Base-by-base conservation (phyloP, 2,329 filamentous ascomycete species). In the Xylaria sp. region DNA sequence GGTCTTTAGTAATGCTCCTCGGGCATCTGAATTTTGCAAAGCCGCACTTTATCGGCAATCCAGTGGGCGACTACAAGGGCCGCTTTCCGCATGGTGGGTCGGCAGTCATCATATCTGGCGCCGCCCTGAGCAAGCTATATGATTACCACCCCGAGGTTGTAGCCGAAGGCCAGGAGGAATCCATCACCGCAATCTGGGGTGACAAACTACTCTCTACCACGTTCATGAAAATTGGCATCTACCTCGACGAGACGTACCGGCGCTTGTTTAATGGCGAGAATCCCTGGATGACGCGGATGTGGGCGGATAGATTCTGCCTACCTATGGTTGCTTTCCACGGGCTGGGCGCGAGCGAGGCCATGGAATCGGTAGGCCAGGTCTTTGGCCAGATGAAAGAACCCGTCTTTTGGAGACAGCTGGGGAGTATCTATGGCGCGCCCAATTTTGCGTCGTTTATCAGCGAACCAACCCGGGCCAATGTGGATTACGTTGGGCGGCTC, bases 71-170 rank as follows among this genome's bases (percentile, higher is more conserved):
- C 63, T 84, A 78, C 69, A 77, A 75, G 54, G 76, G 72, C 2
- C 74, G 81, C 34, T 85, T 85, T 56, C 81, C 79, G 2, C 81
- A 85, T 56, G 81, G 82, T 37, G 81, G 81, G 3, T 84, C 81
- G 17, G 79, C 75, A 22, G 72, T 83, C 24, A 64, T 84, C 19
- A 69, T 85, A 9, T 85, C 82, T 0, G 75, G 74, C 42, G 77
- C 73, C 34, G 76, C 80, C 38, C 73, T 84, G 66, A 71, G 68
- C n/a, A 70, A 65, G 22, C 70, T 84, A 3, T 78, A 81, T 54
- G 65, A 71, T 50, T 55, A 69, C 20, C 70, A 75, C 48, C 72
- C 74, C 1, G 68, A 74, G 13, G 65, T 78, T 4, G 75, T 80
- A 11, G 69, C 71, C 16, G 66, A 71, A 48, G 76, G 76, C 8